Conservation (phyloP, 2,329 filamentous ascomycete species). For the Talaromyces pinophilus region DNA sequence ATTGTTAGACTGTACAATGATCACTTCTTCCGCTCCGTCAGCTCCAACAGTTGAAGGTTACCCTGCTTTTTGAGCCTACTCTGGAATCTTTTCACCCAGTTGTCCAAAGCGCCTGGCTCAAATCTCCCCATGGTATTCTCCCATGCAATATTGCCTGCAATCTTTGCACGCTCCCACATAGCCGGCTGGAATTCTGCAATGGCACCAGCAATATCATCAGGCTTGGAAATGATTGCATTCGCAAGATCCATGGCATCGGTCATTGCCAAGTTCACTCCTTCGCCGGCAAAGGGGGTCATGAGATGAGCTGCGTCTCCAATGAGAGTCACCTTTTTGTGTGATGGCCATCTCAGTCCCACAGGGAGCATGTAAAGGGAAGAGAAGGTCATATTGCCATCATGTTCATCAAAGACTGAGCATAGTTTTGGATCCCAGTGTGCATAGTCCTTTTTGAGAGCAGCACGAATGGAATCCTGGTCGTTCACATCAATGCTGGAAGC, state of each 20-base stretch:
- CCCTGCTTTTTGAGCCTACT: conserved; percentile 9
- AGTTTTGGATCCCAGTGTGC: conserved; percentile 25
- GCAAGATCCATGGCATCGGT: conserved; percentile 23
- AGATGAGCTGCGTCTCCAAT: conserved; percentile 34
- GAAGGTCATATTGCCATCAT: conserved; percentile 19
- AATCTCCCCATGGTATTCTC: conserved; percentile 13
- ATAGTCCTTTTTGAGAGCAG: conserved; percentile 19
- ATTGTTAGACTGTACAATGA: background rate
- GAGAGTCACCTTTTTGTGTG: conserved; percentile 29
- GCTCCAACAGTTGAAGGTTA: conserved; percentile 5
- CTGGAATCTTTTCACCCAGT: background rate
- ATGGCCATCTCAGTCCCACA: conserved; percentile 29
- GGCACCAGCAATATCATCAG: conserved; percentile 19
- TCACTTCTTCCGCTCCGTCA: background rate
- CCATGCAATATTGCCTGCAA: background rate
- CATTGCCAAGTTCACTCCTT: conserved; percentile 30
- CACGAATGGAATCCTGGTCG: conserved; percentile 11
- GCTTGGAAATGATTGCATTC: conserved; percentile 20
- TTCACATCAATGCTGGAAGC: conserved; percentile 11
- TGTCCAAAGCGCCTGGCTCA: conserved; percentile 16
- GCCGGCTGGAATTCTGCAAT: conserved; percentile 10
- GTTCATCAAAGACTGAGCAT: conserved; percentile 25
- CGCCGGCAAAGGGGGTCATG: conserved; percentile 34
- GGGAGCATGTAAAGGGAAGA: conserved; percentile 30
- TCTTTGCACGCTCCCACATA: conserved; percentile 18